Percentiles rank a stretch among this genome's conserved stretches.
Conservation (phyloP, 1,284 basidiomycete genomes). For the Malassezia yamatoensis region DNA sequence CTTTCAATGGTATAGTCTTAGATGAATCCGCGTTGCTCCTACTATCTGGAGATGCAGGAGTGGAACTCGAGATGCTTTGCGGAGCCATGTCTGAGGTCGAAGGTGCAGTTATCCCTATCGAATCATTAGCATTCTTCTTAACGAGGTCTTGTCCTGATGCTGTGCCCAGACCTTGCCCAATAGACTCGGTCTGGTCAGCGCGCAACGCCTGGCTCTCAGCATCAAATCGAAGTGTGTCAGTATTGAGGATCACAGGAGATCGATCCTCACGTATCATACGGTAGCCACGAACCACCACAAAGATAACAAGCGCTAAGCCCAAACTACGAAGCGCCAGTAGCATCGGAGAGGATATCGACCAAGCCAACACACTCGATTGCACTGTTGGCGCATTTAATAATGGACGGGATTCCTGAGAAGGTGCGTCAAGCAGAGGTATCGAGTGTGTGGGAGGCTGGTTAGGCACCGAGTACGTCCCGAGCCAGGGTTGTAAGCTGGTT, state of each 20-base stretch:
- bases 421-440: conserved; percentile 1
- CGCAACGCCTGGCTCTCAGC: not conserved
- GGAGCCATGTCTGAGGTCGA: not conserved
- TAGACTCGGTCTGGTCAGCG: not conserved
- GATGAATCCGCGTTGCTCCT: not conserved
- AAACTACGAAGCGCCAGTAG: not conserved
- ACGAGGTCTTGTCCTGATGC: not conserved
- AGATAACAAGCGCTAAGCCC: not conserved
- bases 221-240: not conserved
- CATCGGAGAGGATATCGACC: not conserved
- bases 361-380: not conserved
- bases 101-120: not conserved
- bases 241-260: conserved; percentile 1
- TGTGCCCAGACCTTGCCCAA: too few species aligned
- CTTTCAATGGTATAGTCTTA: not conserved
- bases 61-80: too few species aligned
- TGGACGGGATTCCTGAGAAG: not conserved
- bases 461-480: conserved; percentile 14
- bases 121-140: not conserved
- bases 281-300: conserved; percentile 10
- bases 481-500: not conserved
- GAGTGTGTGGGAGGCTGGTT: not conserved
- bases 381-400: not conserved
- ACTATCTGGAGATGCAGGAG: too few species aligned
- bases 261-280: not conserved